phyloP scores from a whole-genome alignment of 1,284 basidiomycete species.

The Sporisorium graminicola region DNA sequence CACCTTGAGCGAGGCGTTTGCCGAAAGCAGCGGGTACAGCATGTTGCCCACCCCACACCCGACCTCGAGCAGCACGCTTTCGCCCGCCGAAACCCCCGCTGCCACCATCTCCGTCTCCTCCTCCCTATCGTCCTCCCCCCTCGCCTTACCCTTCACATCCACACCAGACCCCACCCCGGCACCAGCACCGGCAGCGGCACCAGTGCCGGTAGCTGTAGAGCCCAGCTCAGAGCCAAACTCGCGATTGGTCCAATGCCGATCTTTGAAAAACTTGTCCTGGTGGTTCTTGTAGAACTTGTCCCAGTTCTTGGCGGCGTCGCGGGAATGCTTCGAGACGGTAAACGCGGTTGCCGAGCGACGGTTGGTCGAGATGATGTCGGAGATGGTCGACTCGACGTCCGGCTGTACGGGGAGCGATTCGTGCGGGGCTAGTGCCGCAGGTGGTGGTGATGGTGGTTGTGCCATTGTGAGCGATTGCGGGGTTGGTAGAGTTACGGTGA shows the following conservation, averaged over 20 bases:
- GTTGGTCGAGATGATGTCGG: slow-evolving; percentile 42
- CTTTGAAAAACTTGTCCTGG: slow-evolving; percentile 69
- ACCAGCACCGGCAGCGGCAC: slow-evolving; percentile 2
- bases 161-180: background rate
- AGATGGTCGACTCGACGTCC: slow-evolving; percentile 29
- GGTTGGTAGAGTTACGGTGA: no score
- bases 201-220: no score
- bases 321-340: slow-evolving; percentile 58
- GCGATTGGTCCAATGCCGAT: slow-evolving; percentile 69
- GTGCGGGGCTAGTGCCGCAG: no score
- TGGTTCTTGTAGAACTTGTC: slow-evolving; percentile 70
- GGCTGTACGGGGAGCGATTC: slow-evolving; percentile 15
- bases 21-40: slow-evolving; percentile 62
- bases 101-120: slow-evolving; percentile 30
- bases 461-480: background rate
- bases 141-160: background rate
- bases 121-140: slow-evolving; percentile 33
- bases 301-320: slow-evolving; percentile 66
- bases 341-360: slow-evolving; percentile 55
- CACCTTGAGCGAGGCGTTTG: slow-evolving; percentile 50
- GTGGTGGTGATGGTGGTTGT: slow-evolving; percentile 6
- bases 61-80: slow-evolving; percentile 62
- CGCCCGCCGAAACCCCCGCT: background rate
- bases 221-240: slow-evolving; percentile 60
- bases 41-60: slow-evolving; percentile 69